Evolutionary conservation across 2,329 filamentous ascomycete species (phyloP).

Genomic region (Trichophyton rubrum): DNA sequence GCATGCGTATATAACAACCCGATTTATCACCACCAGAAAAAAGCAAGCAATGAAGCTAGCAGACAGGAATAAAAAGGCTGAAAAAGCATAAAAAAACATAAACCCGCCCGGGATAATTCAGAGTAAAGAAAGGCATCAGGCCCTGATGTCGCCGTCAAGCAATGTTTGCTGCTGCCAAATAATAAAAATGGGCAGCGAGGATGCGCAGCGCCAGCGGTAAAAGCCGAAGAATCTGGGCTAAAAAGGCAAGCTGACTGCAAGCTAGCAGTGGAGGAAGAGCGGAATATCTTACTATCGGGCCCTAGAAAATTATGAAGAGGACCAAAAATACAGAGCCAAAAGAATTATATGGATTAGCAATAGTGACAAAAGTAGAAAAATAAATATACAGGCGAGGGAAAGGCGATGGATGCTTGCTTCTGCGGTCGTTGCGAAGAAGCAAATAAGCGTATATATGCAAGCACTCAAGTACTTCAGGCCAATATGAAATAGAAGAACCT

Average conservation of each 20-base stretch:
- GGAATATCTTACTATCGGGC: not conserved
- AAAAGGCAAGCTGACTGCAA: too few relatives aligned
- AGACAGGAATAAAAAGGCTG: not conserved
- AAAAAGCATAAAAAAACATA: not conserved
- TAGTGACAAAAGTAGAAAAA: not conserved
- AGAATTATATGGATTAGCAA: not conserved
- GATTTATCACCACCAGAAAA: not conserved
- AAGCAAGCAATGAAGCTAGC: not conserved
- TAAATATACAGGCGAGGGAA: not conserved
- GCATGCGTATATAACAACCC: constrained; percentile 4
- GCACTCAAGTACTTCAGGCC: not conserved
- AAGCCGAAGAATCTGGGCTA: not conserved
- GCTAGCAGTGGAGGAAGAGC: not conserved
- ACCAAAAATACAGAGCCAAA: not conserved
- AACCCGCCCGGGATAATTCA: not conserved
- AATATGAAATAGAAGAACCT: not conserved
- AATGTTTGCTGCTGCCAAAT: not conserved
- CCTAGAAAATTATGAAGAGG: not conserved
- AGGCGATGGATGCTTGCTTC: not conserved
- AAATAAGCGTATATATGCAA: not conserved
- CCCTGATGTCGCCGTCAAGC: too few relatives aligned
- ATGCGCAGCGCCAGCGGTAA: not conserved
- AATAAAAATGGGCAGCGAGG: not conserved
- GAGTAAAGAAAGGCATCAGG: too few relatives aligned
- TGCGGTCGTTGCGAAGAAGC: not conserved